Percentiles rank a stretch among this genome's conserved stretches.
Conservation (phyloP, 441 rosid species). For the Theobroma grandiflorum region DNA sequence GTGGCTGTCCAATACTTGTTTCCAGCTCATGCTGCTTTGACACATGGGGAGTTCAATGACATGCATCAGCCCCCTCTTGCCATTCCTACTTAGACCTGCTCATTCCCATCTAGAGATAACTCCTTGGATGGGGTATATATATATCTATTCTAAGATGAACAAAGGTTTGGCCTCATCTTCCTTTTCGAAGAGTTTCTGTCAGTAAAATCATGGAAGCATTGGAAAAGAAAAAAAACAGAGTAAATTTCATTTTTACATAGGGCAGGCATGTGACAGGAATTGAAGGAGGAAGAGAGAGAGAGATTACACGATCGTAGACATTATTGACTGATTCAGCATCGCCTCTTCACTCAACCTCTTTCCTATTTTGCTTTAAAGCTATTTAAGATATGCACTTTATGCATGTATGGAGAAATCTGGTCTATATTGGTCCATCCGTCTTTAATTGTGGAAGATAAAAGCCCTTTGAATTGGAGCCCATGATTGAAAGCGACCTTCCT, state of each 20-base stretch:
- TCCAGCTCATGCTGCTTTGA: background rate
- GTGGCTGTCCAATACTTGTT: too few species aligned
- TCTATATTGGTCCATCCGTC: constrained; percentile 20
- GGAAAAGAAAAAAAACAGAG: background rate
- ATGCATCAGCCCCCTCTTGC: too few species aligned
- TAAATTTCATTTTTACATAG: constrained; percentile 6
- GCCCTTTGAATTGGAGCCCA: background rate
- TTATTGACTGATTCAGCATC: constrained; percentile 11
- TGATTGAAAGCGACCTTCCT: constrained; percentile 34
- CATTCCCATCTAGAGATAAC: background rate
- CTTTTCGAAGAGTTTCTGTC: background rate
- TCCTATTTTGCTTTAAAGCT: background rate
- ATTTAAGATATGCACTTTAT: background rate
- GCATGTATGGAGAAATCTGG: background rate
- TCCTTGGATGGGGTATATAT: too few species aligned
- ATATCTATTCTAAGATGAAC: too few species aligned
- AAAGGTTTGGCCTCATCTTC: too few species aligned
- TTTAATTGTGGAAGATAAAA: background rate
- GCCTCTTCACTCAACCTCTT: background rate
- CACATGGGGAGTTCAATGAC: background rate
- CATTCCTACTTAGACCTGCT: background rate
- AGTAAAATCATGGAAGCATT: background rate
- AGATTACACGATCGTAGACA: constrained; percentile 32
- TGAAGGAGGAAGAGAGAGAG: constrained; percentile 8
- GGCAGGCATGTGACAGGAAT: constrained; percentile 25